Conservation (phyloP, 1,284 basidiomycete genomes). For the Naganishia albida region DNA sequence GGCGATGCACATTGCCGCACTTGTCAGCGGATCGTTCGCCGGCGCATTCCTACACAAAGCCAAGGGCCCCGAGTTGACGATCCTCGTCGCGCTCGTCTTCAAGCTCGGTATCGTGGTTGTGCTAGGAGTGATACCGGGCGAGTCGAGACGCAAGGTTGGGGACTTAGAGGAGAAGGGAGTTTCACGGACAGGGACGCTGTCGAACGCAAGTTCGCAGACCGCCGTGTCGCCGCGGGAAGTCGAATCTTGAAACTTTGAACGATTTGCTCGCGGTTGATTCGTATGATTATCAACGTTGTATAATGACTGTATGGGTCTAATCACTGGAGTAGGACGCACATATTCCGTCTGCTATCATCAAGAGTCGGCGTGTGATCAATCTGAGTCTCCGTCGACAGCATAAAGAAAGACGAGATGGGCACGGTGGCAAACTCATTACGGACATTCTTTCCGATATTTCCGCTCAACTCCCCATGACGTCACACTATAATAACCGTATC, state of each 20-base stretch:
- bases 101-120: slow-evolving; percentile 37
- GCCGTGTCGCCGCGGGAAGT: neutral
- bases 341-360: too few relatives aligned
- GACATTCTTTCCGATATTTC: neutral
- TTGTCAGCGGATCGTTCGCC: slow-evolving; percentile 36
- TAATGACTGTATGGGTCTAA: too few relatives aligned
- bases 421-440: neutral
- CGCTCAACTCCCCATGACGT: neutral
- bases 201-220: too few relatives aligned
- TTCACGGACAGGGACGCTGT: too few relatives aligned
- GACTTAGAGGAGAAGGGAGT: slow-evolving; percentile 5
- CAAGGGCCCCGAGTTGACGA: slow-evolving; percentile 44
- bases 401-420: too few relatives aligned
- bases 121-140: neutral
- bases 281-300: neutral
- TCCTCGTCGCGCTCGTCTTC: slow-evolving; percentile 42
- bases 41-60: slow-evolving; percentile 47
- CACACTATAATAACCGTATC: too few relatives aligned
- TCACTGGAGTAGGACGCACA: too few relatives aligned
- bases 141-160: neutral
- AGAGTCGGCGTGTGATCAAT: too few relatives aligned
- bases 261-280: neutral
- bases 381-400: too few relatives aligned
- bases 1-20: slow-evolving; percentile 39
- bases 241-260: too few relatives aligned